Percentiles rank a stretch among this genome's conserved stretches.
Evolutionary conservation across 1,284 basidiomycete genomes (phyloP).

Genomic region (Megacollybia platyphylla): DNA sequence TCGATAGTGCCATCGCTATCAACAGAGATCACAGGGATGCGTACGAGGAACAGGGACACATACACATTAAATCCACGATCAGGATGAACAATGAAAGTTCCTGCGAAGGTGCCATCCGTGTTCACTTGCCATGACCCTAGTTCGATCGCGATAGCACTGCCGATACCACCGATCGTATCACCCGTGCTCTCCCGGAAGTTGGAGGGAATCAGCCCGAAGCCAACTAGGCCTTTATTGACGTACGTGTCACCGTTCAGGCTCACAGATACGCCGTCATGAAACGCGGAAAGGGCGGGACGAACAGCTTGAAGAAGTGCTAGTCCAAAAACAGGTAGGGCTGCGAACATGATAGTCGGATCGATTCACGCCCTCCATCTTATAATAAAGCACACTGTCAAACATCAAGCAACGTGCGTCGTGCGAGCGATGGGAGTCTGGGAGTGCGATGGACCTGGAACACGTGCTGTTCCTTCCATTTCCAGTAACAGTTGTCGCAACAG

Average conservation of each 20-base stretch:
- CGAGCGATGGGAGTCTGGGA: neutral
- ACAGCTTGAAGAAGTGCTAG: neutral
- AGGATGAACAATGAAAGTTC: conserved; percentile 35
- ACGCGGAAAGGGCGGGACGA: neutral
- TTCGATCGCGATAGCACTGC: conserved; percentile 26
- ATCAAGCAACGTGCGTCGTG: neutral
- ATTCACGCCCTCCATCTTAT: neutral
- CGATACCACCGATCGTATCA: conserved; percentile 28
- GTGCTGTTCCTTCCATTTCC: too few species aligned
- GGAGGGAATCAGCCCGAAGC: conserved; percentile 26
- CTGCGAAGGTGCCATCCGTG: conserved; percentile 19
- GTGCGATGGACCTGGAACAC: too few species aligned
- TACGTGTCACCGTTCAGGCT: conserved; percentile 14
- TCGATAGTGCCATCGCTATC: conserved; percentile 38
- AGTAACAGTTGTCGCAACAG: too few species aligned
- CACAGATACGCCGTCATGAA: conserved; percentile 4
- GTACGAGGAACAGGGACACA: conserved; percentile 6
- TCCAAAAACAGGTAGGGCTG: neutral
- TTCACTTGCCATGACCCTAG: conserved; percentile 15
- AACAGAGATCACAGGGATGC: neutral
- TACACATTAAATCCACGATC: conserved; percentile 42
- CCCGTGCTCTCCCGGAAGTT: conserved; percentile 24
- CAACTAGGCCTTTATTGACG: conserved; percentile 23
- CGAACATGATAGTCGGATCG: neutral
- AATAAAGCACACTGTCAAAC: neutral